Conservation (phyloP, 2,329 filamentous ascomycete genomes). For the Pseudogymnoascus sp. region DNA sequence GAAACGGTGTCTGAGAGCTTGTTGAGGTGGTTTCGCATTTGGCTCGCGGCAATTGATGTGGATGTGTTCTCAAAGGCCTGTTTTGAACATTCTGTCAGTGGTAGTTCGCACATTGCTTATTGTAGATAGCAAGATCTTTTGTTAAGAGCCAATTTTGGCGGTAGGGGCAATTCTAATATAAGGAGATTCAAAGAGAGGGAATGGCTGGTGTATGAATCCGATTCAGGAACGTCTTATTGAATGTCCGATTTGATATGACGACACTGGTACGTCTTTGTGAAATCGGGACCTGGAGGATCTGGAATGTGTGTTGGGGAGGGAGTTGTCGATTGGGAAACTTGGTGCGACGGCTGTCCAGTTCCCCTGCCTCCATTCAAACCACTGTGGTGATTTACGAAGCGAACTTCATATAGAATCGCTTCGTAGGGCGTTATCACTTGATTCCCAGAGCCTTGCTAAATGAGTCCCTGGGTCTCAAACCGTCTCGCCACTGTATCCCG, state of each 20-base stretch:
- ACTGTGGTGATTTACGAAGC: background rate
- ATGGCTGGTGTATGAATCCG: background rate
- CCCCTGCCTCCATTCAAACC: background rate
- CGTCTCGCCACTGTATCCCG: background rate
- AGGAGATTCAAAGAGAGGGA: background rate
- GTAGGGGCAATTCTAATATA: background rate
- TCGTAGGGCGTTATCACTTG: background rate
- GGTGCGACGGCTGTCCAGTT: background rate
- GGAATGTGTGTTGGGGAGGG: background rate
- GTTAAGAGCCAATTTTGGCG: background rate
- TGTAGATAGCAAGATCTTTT: constrained; percentile 9
- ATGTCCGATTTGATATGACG: background rate
- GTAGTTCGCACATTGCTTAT: constrained; percentile 11
- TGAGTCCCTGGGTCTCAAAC: background rate
- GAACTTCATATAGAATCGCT: background rate
- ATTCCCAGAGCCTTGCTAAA: background rate
- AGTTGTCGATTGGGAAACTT: background rate
- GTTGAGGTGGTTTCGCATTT: constrained; percentile 98
- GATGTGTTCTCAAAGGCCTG: constrained; percentile 99
- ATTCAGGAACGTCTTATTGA: background rate
- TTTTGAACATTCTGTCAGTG: constrained; percentile 18
- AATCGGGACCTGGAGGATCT: background rate
- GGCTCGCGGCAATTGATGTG: constrained; percentile 92
- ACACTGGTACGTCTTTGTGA: background rate
- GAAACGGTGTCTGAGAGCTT: constrained; percentile 82